Evolutionary conservation across 2,329 filamentous ascomycete genomes (phyloP).

Genomic region (Rugonectria rugulosa): DNA sequence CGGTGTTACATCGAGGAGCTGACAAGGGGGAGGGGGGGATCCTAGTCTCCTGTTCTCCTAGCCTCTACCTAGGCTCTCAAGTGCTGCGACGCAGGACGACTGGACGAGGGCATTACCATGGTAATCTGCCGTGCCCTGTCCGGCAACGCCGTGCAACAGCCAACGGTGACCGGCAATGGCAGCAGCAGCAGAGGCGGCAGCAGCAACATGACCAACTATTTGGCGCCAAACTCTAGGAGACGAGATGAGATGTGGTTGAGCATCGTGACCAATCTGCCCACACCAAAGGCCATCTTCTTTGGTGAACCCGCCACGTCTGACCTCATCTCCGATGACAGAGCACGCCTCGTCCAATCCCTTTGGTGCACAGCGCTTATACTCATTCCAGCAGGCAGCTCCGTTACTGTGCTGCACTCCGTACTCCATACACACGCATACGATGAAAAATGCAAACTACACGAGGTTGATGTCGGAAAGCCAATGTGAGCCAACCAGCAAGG

Average conservation of each 20-base stretch:
- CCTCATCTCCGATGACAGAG: conserved; percentile 14
- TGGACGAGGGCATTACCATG: conserved; percentile 6
- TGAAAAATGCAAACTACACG: too few species aligned
- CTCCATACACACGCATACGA: too few species aligned
- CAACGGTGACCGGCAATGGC: too few species aligned
- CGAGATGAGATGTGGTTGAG: conserved; percentile 8
- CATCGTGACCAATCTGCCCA: conserved; percentile 9
- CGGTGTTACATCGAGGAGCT: conserved; percentile 29
- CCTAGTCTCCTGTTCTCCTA: too few species aligned
- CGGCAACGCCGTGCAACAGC: conserved; percentile 2
- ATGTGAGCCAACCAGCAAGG: too few species aligned
- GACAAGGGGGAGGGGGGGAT: too few species aligned
- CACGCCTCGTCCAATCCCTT: conserved; percentile 7
- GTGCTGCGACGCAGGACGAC: too few species aligned
- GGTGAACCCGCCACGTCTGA: neutral
- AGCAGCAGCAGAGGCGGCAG: too few species aligned
- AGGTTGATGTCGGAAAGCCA: too few species aligned
- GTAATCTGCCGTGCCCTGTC: conserved; percentile 3
- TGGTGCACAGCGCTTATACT: neutral
- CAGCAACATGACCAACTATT: neutral
- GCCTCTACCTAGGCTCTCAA: too few species aligned
- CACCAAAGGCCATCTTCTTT: too few species aligned
- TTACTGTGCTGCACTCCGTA: neutral
- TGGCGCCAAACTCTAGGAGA: too few species aligned
- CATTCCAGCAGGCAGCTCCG: conserved; percentile 1